Conservation (phyloP, 139 green algal species). For the Zygnema cylindricum region DNA sequence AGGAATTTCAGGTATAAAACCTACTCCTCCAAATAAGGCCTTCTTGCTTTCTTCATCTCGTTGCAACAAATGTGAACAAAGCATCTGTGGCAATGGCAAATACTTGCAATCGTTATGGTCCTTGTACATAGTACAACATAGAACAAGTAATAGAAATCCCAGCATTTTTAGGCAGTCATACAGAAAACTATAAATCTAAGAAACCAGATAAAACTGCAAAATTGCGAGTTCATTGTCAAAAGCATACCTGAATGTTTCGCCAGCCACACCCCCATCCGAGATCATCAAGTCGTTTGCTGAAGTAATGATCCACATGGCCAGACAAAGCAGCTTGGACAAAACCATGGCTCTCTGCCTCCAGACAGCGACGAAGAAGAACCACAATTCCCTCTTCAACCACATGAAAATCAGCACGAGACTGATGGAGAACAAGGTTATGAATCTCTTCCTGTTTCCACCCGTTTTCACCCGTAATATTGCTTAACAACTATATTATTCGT, state of each 20-base stretch:
- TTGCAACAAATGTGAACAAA: conserved; percentile 64
- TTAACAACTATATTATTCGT: background rate
- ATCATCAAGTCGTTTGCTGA: conserved; percentile 49
- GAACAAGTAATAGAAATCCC: too few species aligned
- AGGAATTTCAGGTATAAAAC: conserved; percentile 35
- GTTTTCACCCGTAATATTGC: background rate
- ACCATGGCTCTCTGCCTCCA: conserved; percentile 15
- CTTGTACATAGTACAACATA: too few species aligned
- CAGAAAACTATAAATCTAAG: too few species aligned
- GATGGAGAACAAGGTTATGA: conserved; percentile 4
- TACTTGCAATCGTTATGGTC: too few species aligned
- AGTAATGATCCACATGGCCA: conserved; percentile 46
- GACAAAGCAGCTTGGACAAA: background rate
- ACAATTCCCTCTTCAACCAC: conserved; percentile 1
- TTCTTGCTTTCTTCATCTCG: conserved; percentile 1
- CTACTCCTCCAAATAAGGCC: conserved; percentile 56
- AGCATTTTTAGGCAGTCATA: too few species aligned
- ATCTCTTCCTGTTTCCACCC: background rate
- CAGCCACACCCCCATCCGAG: conserved; percentile 81
- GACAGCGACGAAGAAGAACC: conserved; percentile 27
- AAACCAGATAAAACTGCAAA: too few species aligned
- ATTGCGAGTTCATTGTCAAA: too few species aligned
- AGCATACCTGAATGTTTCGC: conserved; percentile 74
- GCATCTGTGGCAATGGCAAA: too few species aligned
- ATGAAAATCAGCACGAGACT: background rate